phyloP scores from a whole-genome alignment of 2,329 filamentous ascomycete genomes.

The Epichloe baconii region DNA sequence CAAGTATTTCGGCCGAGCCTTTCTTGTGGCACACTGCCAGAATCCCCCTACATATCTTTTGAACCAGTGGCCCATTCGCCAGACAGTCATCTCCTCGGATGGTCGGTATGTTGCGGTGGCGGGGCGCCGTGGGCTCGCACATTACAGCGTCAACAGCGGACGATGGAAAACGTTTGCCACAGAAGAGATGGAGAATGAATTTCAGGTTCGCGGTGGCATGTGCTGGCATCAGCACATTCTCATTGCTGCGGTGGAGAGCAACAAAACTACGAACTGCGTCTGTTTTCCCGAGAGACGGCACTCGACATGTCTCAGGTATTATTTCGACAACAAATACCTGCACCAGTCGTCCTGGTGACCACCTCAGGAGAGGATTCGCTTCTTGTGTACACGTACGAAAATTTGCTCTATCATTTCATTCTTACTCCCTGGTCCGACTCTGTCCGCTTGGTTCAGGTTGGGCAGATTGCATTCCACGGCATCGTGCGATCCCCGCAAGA shows the following conservation, averaged over 20 bases:
- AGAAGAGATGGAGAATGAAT: conserved; percentile 70
- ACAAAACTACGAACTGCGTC: conserved; percentile 73
- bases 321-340: conserved; percentile 63
- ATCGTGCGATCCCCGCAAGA: conserved; percentile 83
- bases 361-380: conserved; percentile 88
- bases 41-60: conserved; percentile 70
- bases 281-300: conserved; percentile 77
- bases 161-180: conserved; percentile 93
- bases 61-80: conserved; percentile 86
- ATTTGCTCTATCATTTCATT: conserved; percentile 87
- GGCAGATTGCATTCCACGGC: conserved; percentile 93
- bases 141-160: conserved; percentile 89
- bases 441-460: conserved; percentile 78
- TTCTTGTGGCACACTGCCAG: conserved; percentile 92
- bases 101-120: conserved; percentile 93
- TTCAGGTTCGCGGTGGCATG: conserved; percentile 89
- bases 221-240: conserved; percentile 97
- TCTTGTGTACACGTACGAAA: conserved; percentile 94
- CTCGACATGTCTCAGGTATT: conserved; percentile 62
- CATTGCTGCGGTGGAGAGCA: conserved; percentile 82
- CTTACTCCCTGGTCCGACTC: conserved; percentile 59
- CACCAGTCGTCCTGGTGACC: conserved; percentile 80
- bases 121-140: conserved; percentile 79
- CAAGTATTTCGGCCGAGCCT: conserved; percentile 80
- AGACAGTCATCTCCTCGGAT: conserved; percentile 77